Evolutionary conservation across 371 early-diverging fungal species (phyloP).

Genomic region (Rhizopus stolonifer): DNA sequence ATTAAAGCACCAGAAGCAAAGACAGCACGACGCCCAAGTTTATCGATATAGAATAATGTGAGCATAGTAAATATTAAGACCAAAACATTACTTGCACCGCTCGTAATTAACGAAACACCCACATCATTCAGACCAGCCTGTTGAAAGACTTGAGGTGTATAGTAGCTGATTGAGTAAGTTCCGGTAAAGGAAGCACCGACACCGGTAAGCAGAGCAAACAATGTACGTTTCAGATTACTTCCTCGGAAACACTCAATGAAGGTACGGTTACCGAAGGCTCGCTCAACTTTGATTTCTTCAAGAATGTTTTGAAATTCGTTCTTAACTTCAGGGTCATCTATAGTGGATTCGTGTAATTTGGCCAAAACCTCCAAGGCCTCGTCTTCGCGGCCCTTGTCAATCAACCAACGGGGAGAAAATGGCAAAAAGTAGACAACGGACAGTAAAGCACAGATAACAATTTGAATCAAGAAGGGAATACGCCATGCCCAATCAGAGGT

Average conservation of each 20-base stretch:
- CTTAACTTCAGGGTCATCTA: slow-evolving; percentile 38
- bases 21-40: slow-evolving; percentile 47
- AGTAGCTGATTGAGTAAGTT: slow-evolving; percentile 58
- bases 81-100: slow-evolving; percentile 40
- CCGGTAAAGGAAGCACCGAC: slow-evolving; percentile 66
- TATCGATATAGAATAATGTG: slow-evolving; percentile 56
- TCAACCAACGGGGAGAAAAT: slow-evolving; percentile 51
- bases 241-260: slow-evolving; percentile 41
- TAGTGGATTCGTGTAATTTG: slow-evolving; percentile 39
- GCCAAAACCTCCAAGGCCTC: slow-evolving; percentile 46
- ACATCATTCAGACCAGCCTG: slow-evolving; percentile 37
- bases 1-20: slow-evolving; percentile 38
- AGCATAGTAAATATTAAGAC: slow-evolving; percentile 50
- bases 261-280: slow-evolving; percentile 38
- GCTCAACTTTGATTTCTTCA: slow-evolving; percentile 41
- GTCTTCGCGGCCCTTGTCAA: slow-evolving; percentile 48
- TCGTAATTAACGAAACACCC: slow-evolving; percentile 36
- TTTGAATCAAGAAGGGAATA: slow-evolving; percentile 35
- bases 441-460: slow-evolving; percentile 23
- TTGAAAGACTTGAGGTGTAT: slow-evolving; percentile 41
- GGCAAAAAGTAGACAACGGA: slow-evolving; percentile 18
- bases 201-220: slow-evolving; percentile 48
- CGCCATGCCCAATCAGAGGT: slow-evolving; percentile 45
- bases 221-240: slow-evolving; percentile 38
- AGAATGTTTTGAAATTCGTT: slow-evolving; percentile 36